phyloP scores from a whole-genome alignment of 2,329 filamentous ascomycete genomes.

The Colletotrichum acutatum region DNA sequence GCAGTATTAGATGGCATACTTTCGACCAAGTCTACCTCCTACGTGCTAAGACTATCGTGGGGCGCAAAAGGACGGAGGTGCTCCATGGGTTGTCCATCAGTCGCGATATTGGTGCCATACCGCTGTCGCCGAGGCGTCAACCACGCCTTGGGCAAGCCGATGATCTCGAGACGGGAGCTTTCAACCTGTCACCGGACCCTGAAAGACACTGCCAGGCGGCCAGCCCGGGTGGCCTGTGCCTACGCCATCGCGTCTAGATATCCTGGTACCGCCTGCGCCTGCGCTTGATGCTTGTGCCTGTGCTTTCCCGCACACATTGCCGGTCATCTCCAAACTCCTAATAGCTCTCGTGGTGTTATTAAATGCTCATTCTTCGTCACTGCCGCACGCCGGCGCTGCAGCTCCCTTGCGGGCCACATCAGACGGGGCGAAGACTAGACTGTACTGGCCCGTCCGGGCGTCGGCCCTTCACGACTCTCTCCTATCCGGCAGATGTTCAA shows the following conservation, averaged over 20 bases:
- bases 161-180: conserved; percentile 6
- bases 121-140: conserved; percentile 18
- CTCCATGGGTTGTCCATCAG: conserved; percentile 13
- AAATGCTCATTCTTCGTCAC: conserved; percentile 20
- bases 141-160: background rate
- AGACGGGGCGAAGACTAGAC: conserved; percentile 6
- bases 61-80: background rate
- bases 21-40: background rate
- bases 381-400: conserved; percentile 9
- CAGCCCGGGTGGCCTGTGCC: conserved; percentile 30
- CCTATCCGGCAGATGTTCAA: conserved; percentile 13
- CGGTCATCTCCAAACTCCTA: conserved; percentile 11
- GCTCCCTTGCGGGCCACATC: conserved; percentile 13
- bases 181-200: conserved; percentile 29
- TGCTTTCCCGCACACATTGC: background rate
- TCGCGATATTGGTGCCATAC: conserved; percentile 16
- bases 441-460: conserved; percentile 1
- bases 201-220: conserved; percentile 24
- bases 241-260: conserved; percentile 3
- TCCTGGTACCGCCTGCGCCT: conserved; percentile 9
- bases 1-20: background rate
- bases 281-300: conserved; percentile 17
- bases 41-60: background rate
- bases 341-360: conserved; percentile 20
- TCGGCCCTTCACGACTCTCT: background rate